Percentiles rank a stretch among this genome's conserved stretches.
These are phyloP conservation scores for Strobilomyces dryophilus DNA, from an alignment of 768 basidiomycete genomes.

Conservation along the genomic window DNA sequence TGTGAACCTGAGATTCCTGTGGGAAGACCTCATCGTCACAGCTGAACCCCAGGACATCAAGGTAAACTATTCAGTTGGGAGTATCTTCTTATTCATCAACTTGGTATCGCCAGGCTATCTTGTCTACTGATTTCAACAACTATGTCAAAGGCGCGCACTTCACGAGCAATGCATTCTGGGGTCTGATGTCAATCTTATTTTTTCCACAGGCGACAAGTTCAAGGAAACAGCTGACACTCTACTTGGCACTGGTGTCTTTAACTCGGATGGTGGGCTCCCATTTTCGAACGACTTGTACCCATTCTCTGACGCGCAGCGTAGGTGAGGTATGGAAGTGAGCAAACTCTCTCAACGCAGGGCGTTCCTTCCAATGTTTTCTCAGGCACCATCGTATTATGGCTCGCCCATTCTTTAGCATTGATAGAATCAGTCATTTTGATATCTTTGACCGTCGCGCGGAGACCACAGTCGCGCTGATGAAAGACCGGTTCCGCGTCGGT, in stretches of 20 bases:
- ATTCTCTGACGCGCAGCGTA: slow-evolving; percentile 18
- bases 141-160: slow-evolving; percentile 39
- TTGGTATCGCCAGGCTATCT: slow-evolving; percentile 28
- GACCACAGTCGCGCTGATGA: slow-evolving; percentile 42
- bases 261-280: slow-evolving; percentile 40
- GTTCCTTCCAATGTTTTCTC: neutral
- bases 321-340: slow-evolving; percentile 71
- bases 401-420: slow-evolving; percentile 65
- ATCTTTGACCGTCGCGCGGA: slow-evolving; percentile 55
- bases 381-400: slow-evolving; percentile 66
- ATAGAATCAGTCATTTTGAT: slow-evolving; percentile 59
- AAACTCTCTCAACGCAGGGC: neutral
- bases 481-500: slow-evolving; percentile 41
- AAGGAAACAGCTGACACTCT: slow-evolving; percentile 29
- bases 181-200: neutral
- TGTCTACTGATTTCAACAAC: slow-evolving; percentile 41
- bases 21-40: slow-evolving; percentile 48
- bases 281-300: neutral
- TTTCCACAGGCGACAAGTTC: slow-evolving; percentile 31
- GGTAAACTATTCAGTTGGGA: slow-evolving; percentile 11
- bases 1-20: slow-evolving; percentile 44
- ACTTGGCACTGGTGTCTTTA: slow-evolving; percentile 54
- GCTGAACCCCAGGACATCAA: slow-evolving; percentile 47
- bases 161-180: neutral
- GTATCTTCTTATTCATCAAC: neutral